phyloP scores from a whole-genome alignment of 192 early-diverging fungal species.

The Coemansia nantahalensis region DNA sequence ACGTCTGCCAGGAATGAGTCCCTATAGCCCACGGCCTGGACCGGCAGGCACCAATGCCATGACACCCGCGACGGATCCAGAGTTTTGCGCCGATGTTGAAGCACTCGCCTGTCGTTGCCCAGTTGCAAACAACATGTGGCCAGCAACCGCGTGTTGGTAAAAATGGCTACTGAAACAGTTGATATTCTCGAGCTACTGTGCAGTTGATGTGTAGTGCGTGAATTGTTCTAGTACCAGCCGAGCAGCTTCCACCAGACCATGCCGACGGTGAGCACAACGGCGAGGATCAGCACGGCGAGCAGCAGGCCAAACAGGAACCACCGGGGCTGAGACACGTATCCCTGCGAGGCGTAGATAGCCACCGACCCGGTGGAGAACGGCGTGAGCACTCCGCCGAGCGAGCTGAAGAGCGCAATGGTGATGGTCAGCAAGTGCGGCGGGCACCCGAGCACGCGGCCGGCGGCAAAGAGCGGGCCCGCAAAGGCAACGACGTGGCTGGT shows the following conservation, averaged over 20 bases:
- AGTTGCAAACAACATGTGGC: no score
- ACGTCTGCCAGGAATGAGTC: no score
- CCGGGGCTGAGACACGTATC: slow-evolving; percentile 55
- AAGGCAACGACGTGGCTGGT: slow-evolving; percentile 74
- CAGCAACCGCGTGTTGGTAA: no score
- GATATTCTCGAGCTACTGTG: no score
- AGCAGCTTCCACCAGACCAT: slow-evolving; percentile 69
- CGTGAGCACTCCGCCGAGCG: slow-evolving; percentile 59
- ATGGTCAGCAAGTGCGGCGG: slow-evolving; percentile 57
- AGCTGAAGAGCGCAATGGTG: slow-evolving; percentile 63
- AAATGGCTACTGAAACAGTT: no score
- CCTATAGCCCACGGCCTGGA: no score
- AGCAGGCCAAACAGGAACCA: slow-evolving; percentile 64
- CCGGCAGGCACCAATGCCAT: no score
- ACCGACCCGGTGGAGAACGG: slow-evolving; percentile 57
- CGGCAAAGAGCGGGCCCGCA: slow-evolving; percentile 68
- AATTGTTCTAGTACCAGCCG: slow-evolving; percentile 60
- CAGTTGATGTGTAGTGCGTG: no score
- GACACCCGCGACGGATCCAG: no score
- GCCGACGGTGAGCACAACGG: slow-evolving; percentile 61
- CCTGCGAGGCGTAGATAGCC: slow-evolving; percentile 60
- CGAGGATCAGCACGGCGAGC: slow-evolving; percentile 54
- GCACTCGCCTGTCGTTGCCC: no score
- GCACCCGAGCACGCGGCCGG: slow-evolving; percentile 59
- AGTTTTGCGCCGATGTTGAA: no score